Evolutionary conservation across 164 flowering plant genomes (phyloP), one percentile per base, ranked within the genome.

Genomic region (Paratinospora sagittata): DNA sequence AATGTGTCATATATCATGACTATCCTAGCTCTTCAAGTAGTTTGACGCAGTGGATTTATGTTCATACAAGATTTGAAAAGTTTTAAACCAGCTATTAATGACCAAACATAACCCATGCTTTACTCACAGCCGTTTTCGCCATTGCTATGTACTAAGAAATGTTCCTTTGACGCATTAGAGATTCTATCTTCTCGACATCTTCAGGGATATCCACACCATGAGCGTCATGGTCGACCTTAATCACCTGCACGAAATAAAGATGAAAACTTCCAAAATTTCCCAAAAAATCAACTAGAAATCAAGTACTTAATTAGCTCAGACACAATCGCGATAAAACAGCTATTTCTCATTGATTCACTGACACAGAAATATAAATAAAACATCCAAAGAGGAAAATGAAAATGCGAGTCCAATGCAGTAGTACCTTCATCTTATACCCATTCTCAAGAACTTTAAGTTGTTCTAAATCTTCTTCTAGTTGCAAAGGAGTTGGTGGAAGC

Each of bases 371-470:
- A 19, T 3, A 17, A 49, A 13, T 16, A 47, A 47, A 47, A 14
- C 58, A 52, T 16, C 58, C 19, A 49, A 17, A 52, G 19, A 52
- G 6, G 2, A 10, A 52, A 52, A 52, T 52, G 58, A 57, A 72
- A 12, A 13, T 12, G 19, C 7, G 57, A 66, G n/a, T 62, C 12
- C 37, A 8, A 27, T 16, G 17, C n/a, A n/a, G n/a, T 0, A 11
- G 7, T 80, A 92, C 99, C 98, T 92, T 92, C 97, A 92, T 90
- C 76, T 88, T 95, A 73, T 95, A 95, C 4, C 99, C 99, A 86
- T 95, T 90, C 78, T 95, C 99, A 73, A 95, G 92, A 72, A 91
- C 98, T 84, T 95, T 95, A 36, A 95, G 95, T 73, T 95, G 99
- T 76, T 95, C 98, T 37, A 95, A 81, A 80, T 95, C 98, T 85